These are phyloP conservation scores for Diplocarpon mali DNA, from an alignment of 2,329 filamentous ascomycete species.

Conservation along the genomic window DNA sequence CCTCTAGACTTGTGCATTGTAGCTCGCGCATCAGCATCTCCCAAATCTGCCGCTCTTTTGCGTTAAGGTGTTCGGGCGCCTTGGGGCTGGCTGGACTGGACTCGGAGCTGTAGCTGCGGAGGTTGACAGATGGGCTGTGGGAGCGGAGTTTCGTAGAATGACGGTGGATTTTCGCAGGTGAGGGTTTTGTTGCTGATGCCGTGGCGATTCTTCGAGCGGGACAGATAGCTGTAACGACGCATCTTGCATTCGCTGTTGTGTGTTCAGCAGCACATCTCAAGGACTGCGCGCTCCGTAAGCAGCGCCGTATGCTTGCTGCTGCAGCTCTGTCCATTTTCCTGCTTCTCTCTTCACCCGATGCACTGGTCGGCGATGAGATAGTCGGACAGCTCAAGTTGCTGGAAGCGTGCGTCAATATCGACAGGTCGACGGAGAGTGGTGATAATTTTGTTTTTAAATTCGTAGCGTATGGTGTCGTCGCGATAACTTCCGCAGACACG, in stretches of 20 bases:
- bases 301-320: slow-evolving; percentile 7
- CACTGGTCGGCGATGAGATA: no score
- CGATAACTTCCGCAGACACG: no score
- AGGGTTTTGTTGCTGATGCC: neutral
- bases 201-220: slow-evolving; percentile 1
- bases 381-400: no score
- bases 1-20: slow-evolving; percentile 25
- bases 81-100: slow-evolving; percentile 9
- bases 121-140: neutral
- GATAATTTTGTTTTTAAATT: no score
- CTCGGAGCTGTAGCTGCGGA: slow-evolving; percentile 6
- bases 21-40: slow-evolving; percentile 30
- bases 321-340: slow-evolving; percentile 9
- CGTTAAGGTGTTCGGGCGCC: slow-evolving; percentile 41
- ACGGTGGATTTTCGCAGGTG: neutral
- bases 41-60: slow-evolving; percentile 49
- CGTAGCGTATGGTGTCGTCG: no score
- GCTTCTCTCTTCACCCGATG: no score
- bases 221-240: slow-evolving; percentile 7
- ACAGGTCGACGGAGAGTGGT: no score
- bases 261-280: slow-evolving; percentile 3
- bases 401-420: no score
- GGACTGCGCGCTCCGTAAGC: slow-evolving; percentile 2
- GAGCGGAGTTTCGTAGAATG: neutral
- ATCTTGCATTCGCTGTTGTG: neutral